Evolutionary conservation across 108 stramenopile species (phyloP), one percentile per base, ranked within the genome.

Genomic region (Pseudonitzschia multiseries): DNA sequence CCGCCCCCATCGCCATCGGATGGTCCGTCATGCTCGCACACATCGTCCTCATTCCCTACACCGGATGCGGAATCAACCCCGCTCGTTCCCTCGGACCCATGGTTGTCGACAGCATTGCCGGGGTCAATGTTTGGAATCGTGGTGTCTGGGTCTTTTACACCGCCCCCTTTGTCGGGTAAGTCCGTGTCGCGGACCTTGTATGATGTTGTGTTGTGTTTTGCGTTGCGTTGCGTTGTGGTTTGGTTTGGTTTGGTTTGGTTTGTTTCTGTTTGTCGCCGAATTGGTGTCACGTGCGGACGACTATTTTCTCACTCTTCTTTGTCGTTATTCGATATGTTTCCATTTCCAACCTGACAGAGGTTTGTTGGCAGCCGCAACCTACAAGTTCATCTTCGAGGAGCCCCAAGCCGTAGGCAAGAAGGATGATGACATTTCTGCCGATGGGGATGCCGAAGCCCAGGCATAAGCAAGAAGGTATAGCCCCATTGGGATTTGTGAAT

Each of bases 41-140:
- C 57, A 28, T 82, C 27, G 69, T 79, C n/a, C 57, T 79, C 28
- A 72, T 85, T 59, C 84, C 87, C 1, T 82, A 82, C 73, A 89
- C 87, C 50, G 87, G 87, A 28, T 85, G 84, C 65, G 85, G 85
- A 33, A 80, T 89, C 69, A 89, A 89, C 57, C 87, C 87, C 46
- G 83, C 87, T 13, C 81, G 87, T 31, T 75, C 68, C 18, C 81
- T 62, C 29, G 66, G 66, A 29, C 66, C 66, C 18, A 67, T 67
- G 66, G 22, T 51, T 6, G 66, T 51, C 28, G 50, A 67, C 26
- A 12, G 9, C 46, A 31, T 67, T 0, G 66, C 44, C 2, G 66
- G 66, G 21, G n/a, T 67, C 42, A 46, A 46, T 0, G 28, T 31
- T 13, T 67, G 66, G 66, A 22, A 17, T 3, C 44, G 48, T 67